Base-by-base conservation (phyloP, 768 basidiomycete genomes). In the Mycena rosella region DNA sequence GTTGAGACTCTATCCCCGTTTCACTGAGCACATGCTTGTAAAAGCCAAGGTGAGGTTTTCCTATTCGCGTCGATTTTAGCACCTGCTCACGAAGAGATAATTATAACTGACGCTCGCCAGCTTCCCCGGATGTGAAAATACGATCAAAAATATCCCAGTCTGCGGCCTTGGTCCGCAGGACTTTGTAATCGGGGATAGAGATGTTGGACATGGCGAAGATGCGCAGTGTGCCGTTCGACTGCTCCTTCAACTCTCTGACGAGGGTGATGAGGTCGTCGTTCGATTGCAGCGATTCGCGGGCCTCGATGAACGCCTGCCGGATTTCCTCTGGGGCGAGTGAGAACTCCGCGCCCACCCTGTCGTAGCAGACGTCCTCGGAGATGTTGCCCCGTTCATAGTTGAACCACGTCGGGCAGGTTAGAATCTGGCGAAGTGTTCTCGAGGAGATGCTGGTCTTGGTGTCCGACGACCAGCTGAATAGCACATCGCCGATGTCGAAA, bases 191-290 rank as follows among this genome's bases (percentile, higher is more conserved):
- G 11, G 86, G 85, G 0, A 78, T 69, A 20, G 87, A 87, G 29
- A 89, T 88, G 74, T 89, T 89, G 38, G 86, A 88, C 85, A 88
- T 87, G 34, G 87, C 87, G 57, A 83, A 87, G 38, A 89, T 80
- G 17, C 74, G 78, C 2, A 87, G 74, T 8, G 72, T 59, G 22
- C 74, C 76, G 14, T 76, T 61, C 3, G 79, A 78, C 61, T 82
- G 77, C 8, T 70, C 66, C 67, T 85, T 85, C 45, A 89, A 77
- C 54, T 86, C 81, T 3, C 80, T 80, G 44, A 89, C 83, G 29
- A 89, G 74, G 10, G 73, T 70, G 40, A 86, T 81, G 70, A 88
- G 77, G n/a, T 80, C 75, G 29, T 82, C 72, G 70, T 89, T 80
- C 10, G 83, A 78, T 42, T 78, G 74, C 17, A 88, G 75, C 11